Evolutionary conservation across 2,329 filamentous ascomycete species (phyloP).

Genomic region (Fusarium nanum): DNA sequence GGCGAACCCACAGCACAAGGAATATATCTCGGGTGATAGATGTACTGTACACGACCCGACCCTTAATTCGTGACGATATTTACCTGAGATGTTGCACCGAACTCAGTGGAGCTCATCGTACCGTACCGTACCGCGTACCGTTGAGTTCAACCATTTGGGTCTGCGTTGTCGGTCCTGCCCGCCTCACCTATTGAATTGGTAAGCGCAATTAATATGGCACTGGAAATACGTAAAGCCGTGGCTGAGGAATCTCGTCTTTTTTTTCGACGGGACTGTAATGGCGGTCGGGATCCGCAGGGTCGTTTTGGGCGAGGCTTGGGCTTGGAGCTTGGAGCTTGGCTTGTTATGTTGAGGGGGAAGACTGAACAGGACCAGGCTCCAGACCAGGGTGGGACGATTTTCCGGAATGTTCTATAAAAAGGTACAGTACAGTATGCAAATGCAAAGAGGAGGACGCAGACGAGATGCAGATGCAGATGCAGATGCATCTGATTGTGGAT

Average conservation of each 20-base stretch:
- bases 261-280: neutral
- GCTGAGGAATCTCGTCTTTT: neutral
- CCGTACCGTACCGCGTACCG: neutral
- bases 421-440: slow-evolving; percentile 24
- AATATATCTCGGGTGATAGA: slow-evolving; percentile 4
- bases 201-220: neutral
- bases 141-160: neutral
- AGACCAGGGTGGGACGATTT: slow-evolving; percentile 33
- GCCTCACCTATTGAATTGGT: slow-evolving; percentile 13
- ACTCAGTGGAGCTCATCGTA: slow-evolving; percentile 2
- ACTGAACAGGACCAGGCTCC: slow-evolving; percentile 3
- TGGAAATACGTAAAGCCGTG: neutral
- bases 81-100: slow-evolving; percentile 6
- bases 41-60: slow-evolving; percentile 2
- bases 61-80: neutral
- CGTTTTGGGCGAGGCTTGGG: slow-evolving; percentile 16
- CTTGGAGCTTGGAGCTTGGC: neutral
- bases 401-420: slow-evolving; percentile 43
- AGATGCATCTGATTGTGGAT: slow-evolving; percentile 1
- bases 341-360: neutral
- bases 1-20: neutral
- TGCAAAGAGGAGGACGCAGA: slow-evolving; percentile 18
- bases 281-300: slow-evolving; percentile 7
- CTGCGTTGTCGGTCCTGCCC: neutral
- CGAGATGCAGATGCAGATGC: slow-evolving; percentile 12